Evolutionary conservation across 441 rosid genomes (phyloP), one percentile per base, ranked within the genome.

Genomic region (Breynia disticha): DNA sequence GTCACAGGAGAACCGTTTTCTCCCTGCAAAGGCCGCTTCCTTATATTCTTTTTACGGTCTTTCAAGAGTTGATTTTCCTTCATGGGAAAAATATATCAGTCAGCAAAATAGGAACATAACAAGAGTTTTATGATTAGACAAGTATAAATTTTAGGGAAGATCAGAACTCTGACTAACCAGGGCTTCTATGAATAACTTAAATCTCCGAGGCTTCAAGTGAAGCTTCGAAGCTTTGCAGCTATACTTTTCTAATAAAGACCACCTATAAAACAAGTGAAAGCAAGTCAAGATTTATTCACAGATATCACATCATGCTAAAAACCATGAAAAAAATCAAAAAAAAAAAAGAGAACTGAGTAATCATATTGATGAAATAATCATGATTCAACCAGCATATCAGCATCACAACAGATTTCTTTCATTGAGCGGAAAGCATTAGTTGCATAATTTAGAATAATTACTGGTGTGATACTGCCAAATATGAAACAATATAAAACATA

Each of bases 151-250:
- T 50, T 53, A 8, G 16, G n/a, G 52, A 52, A 64, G 24, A 53
- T 20, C 43, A 63, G 18, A 65, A 22, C 28, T 20, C 46, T 38
- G 69, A 81, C 99, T 81, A 60, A 93, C 99, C 97, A 93, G 76
- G 57, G 97, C 90, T 71, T 93, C 97, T 64, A 89, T 45, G 71
- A 93, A 93, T 66, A 87, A 71, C 78, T 93, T 93, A 66, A 86
- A 89, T 67, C 97, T 79, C 54, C 99, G 83, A 6, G 97, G 99
- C 78, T 86, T 93, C 63, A 89, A 67, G 70, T 93, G 99, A 77
- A 93, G 97, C 73, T 93, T 93, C 60, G 99, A 93, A 64, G 97
- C 97, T 78, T 86, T 89, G 74, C 96, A 93, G 71, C 96, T 93
- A 71, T 93, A 84, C 70, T 93, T 93, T 74, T 89, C 99, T 74